Percentiles rank a stretch among this genome's conserved stretches.
These are phyloP conservation scores for Pharus latifolius DNA, from an alignment of 176 grass and related monocot genomes.

Conservation along the genomic window DNA sequence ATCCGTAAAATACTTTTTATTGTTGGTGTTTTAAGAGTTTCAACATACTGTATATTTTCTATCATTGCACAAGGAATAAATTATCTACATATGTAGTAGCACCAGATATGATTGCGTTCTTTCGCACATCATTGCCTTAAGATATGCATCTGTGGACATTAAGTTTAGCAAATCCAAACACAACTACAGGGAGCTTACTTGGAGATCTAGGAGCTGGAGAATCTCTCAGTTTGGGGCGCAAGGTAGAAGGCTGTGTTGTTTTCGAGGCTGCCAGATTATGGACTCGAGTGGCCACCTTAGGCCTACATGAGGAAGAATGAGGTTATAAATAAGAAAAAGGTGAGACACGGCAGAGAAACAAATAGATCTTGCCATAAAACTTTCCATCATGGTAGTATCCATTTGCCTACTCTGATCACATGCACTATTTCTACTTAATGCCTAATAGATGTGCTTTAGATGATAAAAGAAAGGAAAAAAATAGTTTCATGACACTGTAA, in stretches of 20 bases:
- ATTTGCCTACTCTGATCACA: background rate
- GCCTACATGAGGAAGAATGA: conserved; percentile 18
- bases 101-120: background rate
- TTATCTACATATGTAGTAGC: background rate
- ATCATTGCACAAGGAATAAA: background rate
- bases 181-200: conserved; percentile 36
- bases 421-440: background rate
- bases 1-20: background rate
- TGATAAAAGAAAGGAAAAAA: background rate
- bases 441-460: background rate
- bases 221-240: conserved; percentile 60
- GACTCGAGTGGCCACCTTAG: conserved; percentile 35
- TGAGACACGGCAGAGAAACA: background rate
- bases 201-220: conserved; percentile 46
- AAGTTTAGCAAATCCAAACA: too few relatives aligned
- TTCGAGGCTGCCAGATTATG: conserved; percentile 38
- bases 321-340: background rate
- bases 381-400: background rate
- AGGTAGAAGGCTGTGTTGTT: conserved; percentile 24
- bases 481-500: too few relatives aligned
- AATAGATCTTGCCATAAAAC: background rate
- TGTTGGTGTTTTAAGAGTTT: too few relatives aligned
- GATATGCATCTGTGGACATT: background rate
- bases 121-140: background rate
- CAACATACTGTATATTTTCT: too few relatives aligned